These are phyloP conservation scores for Clitopilus passeckerianus DNA, from an alignment of 768 basidiomycete species.

Conservation along the genomic window DNA sequence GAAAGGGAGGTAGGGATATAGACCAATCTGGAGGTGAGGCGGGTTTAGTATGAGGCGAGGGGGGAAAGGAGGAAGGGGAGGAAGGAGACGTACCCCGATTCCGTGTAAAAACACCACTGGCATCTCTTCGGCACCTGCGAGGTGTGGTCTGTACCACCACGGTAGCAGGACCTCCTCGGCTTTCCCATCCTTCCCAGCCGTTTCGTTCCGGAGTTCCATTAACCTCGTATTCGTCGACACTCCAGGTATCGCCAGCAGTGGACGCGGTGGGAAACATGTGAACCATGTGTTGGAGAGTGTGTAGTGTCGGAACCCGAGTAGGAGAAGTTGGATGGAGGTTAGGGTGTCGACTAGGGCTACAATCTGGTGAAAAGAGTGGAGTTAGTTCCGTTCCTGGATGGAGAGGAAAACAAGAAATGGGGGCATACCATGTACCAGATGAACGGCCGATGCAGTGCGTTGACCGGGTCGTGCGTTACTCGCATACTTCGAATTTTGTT, in stretches of 20 bases:
- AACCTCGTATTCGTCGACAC: not conserved
- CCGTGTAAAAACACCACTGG: constrained; percentile 67
- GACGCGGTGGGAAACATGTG: constrained; percentile 49
- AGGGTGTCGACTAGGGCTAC: constrained; percentile 45
- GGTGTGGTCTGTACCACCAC: constrained; percentile 41
- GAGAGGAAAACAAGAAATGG: not conserved
- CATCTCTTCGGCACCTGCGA: constrained; percentile 30
- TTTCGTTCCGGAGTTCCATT: not conserved
- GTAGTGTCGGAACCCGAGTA: constrained; percentile 52
- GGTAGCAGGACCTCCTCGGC: constrained; percentile 18
- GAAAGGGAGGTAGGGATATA: constrained; percentile 52
- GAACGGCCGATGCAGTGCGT: constrained; percentile 49
- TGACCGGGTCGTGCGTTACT: constrained; percentile 53
- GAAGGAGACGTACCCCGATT: constrained; percentile 46
- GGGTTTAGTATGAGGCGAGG: not conserved
- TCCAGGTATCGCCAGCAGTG: constrained; percentile 26
- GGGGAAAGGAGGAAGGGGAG: not conserved
- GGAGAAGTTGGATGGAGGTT: constrained; percentile 32
- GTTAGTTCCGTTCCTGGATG: not conserved
- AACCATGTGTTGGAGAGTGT: constrained; percentile 27
- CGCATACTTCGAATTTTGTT: constrained; percentile 36
- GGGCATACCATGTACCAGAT: constrained; percentile 58
- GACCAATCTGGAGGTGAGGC: constrained; percentile 45
- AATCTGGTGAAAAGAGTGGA: constrained; percentile 29
- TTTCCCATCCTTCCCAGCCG: not conserved